Evolutionary conservation across 306 rosid genomes (phyloP).

Genomic region (Cucurbita pepo): DNA sequence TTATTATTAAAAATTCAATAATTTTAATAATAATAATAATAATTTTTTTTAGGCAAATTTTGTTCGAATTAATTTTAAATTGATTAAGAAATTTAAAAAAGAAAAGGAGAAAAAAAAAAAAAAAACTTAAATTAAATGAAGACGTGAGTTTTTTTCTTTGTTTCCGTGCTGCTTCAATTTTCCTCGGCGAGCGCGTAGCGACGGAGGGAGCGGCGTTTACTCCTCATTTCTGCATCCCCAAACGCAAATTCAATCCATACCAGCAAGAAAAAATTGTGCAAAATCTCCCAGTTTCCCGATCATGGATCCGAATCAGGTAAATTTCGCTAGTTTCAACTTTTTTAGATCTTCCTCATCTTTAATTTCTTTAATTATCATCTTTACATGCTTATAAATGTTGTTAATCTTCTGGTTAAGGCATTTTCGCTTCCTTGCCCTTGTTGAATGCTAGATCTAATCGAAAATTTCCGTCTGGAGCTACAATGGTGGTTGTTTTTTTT

Average conservation of each 20-base stretch:
- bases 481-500: neutral
- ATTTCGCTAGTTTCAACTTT: neutral
- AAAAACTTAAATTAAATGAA: neutral
- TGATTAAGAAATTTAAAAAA: too few species aligned
- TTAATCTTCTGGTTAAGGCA: neutral
- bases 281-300: neutral
- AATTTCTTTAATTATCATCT: neutral
- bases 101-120: neutral
- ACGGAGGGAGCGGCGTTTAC: neutral
- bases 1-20: too few species aligned
- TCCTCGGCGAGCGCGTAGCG: neutral
- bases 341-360: neutral
- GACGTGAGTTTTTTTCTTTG: neutral
- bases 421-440: neutral
- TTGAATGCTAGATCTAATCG: neutral
- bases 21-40: too few species aligned
- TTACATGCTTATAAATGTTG: neutral
- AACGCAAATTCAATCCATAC: neutral
- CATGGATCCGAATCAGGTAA: constrained; percentile 32
- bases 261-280: neutral
- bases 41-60: too few species aligned
- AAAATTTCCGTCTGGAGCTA: neutral
- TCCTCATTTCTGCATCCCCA: neutral
- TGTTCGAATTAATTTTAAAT: too few species aligned
- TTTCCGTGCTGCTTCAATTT: neutral